Evolutionary conservation across 176 grass and related monocot genomes (phyloP), one percentile per base, ranked within the genome.

Genomic region (Lolium multiflorum): DNA sequence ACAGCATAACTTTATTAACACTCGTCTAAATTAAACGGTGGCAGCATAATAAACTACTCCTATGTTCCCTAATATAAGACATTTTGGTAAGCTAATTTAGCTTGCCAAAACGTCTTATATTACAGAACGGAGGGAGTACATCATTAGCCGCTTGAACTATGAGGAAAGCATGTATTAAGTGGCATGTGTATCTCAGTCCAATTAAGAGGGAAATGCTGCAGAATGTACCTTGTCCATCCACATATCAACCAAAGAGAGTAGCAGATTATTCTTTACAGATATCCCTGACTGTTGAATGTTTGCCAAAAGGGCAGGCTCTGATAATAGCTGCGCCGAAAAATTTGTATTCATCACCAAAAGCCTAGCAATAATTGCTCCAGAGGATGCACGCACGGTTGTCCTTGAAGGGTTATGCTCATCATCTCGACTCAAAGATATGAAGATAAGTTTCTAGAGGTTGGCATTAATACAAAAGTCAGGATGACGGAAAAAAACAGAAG

Each of bases 281-380:
- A 99, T 75, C 60, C 92, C 94, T 57, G 97, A 85, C 80, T 99
- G 97, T 74, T 91, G 90, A 72, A 99, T 91, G 69, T 58, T 91
- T 58, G 82, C 17, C 21, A 47, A 58, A 89, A 98, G 90, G 51
- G 90, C 82, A 80, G 88, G 84, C 59, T 99, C 97, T 61, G 97
- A 99, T 88, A 91, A 85, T 65, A 99, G 85, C 49, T 99, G 94
- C 15, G 92, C 94, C 16, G 83, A 87, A 92, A 94, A 99, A 86
- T 92, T 96, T 28, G 97, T 99, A 82, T 96, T 99, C 93, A 96
- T 94, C 68, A 99, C 94, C 43, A 99, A 83, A 85, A 99, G 84
- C 86, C 89, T 96, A 71, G 97, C 97, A 83, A 99, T 64, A 91
- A 99, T 96, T 5, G 97, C 92, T 69, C 91, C 90, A 76, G 93